These are phyloP conservation scores for Ganoderma resinaceum DNA, from an alignment of 1,284 basidiomycete genomes.

Conservation along the genomic window DNA sequence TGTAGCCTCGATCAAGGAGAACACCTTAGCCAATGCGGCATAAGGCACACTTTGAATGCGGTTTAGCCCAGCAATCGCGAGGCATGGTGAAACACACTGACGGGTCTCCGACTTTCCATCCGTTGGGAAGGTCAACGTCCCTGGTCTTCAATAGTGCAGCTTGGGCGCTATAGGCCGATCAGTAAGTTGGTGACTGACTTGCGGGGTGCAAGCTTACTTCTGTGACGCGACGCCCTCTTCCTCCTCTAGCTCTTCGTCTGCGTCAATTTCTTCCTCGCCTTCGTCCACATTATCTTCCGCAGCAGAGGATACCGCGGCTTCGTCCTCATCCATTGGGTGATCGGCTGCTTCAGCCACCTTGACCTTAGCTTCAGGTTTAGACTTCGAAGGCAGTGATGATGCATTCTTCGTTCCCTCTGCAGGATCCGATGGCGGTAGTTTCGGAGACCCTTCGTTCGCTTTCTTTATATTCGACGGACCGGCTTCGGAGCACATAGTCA, in stretches of 20 bases:
- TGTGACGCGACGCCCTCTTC: constrained; percentile 65
- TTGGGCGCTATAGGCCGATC: constrained; percentile 65
- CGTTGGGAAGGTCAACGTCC: constrained; percentile 83
- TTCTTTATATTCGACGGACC: constrained; percentile 21
- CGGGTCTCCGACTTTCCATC: constrained; percentile 90
- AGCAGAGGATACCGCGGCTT: constrained; percentile 27
- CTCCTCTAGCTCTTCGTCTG: constrained; percentile 60
- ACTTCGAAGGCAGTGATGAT: not conserved
- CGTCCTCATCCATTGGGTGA: constrained; percentile 28
- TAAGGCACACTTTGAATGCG: constrained; percentile 82
- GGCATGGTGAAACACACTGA: constrained; percentile 49
- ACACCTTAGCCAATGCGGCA: constrained; percentile 88
- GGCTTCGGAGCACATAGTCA: constrained; percentile 6
- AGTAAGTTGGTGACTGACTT: not conserved
- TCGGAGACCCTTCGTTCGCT: not conserved
- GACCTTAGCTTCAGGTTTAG: constrained; percentile 11
- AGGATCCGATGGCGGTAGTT: not conserved
- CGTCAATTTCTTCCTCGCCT: constrained; percentile 58
- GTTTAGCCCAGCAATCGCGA: constrained; percentile 16
- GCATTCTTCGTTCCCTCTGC: constrained; percentile 4
- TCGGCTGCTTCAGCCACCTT: constrained; percentile 11
- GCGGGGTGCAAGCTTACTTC: constrained; percentile 52
- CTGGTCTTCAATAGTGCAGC: constrained; percentile 65
- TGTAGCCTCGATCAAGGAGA: constrained; percentile 92
- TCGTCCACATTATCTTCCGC: constrained; percentile 33